Percentiles rank a stretch among this genome's conserved stretches.
These are phyloP conservation scores for Phytophthora pseudosyringae DNA, from an alignment of 352 stramenopile genomes.

Conservation along the genomic window DNA sequence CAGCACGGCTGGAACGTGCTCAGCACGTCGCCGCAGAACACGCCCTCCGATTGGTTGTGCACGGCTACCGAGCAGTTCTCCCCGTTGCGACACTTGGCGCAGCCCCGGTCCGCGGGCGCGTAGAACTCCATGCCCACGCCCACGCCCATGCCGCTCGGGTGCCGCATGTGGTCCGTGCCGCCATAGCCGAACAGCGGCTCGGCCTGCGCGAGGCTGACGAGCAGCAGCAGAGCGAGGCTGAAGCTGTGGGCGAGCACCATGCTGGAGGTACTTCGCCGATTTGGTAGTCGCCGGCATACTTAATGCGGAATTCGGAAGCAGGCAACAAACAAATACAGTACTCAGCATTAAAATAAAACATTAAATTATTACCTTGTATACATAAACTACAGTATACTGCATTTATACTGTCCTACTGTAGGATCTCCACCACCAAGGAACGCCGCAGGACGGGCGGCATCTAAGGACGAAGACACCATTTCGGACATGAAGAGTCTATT, in stretches of 20 bases:
- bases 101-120: slow-evolving; percentile 51
- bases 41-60: slow-evolving; percentile 52
- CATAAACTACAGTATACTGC: too few species aligned
- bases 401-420: too few species aligned
- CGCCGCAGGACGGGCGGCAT: too few species aligned
- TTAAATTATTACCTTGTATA: too few species aligned
- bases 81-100: slow-evolving; percentile 57
- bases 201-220: slow-evolving; percentile 4
- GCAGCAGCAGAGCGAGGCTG: slow-evolving; percentile 12
- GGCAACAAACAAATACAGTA: too few species aligned
- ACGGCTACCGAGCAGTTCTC: slow-evolving; percentile 74
- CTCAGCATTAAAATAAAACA: too few species aligned
- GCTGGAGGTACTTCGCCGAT: background rate
- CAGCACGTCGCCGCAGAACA: slow-evolving; percentile 76
- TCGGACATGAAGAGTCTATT: slow-evolving; percentile 18
- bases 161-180: slow-evolving; percentile 24
- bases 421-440: too few species aligned
- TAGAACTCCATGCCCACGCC: slow-evolving; percentile 43
- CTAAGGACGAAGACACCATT: background rate
- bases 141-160: slow-evolving; percentile 38
- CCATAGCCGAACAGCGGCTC: slow-evolving; percentile 18
- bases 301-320: background rate
- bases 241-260: slow-evolving; percentile 12
- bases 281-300: background rate
- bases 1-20: slow-evolving; percentile 76